Conservation (phyloP, 192 early-diverging fungal genomes). For the Spinellus fusiger region DNA sequence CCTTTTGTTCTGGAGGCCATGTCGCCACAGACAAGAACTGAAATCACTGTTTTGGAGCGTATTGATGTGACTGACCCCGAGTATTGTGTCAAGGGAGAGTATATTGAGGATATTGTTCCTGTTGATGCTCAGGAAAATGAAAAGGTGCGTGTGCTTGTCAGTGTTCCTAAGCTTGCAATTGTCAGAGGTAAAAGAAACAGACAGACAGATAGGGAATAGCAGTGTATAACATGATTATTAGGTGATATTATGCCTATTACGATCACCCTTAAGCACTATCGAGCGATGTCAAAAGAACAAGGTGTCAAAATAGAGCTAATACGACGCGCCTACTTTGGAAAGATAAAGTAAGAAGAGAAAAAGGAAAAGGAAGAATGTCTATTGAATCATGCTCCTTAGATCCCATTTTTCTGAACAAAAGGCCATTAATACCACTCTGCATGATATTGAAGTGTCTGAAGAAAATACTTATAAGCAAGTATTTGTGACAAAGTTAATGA, state of each 20-base stretch:
- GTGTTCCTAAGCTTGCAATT: conserved; percentile 2
- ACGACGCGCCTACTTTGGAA: background rate
- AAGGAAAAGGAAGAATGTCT: background rate
- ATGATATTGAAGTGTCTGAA: background rate
- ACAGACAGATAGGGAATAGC: no score
- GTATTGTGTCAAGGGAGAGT: conserved; percentile 1
- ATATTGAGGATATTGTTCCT: background rate
- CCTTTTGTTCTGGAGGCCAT: background rate
- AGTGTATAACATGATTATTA: background rate
- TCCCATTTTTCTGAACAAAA: background rate
- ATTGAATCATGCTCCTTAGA: background rate
- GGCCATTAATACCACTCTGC: background rate
- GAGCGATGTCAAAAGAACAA: background rate
- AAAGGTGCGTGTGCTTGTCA: background rate
- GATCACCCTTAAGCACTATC: background rate
- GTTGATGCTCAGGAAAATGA: background rate
- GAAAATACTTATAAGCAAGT: background rate
- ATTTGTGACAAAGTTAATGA: background rate
- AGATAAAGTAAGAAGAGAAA: background rate
- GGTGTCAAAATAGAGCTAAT: conserved; percentile 7
- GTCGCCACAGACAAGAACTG: background rate
- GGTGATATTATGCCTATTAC: conserved; percentile 8
- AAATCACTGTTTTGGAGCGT: background rate
- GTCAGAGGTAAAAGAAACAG: conserved; percentile 10
- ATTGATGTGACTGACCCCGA: background rate